Evolutionary conservation across 305 asterid species (phyloP).

Genomic region (Caryopteris hybrid): DNA sequence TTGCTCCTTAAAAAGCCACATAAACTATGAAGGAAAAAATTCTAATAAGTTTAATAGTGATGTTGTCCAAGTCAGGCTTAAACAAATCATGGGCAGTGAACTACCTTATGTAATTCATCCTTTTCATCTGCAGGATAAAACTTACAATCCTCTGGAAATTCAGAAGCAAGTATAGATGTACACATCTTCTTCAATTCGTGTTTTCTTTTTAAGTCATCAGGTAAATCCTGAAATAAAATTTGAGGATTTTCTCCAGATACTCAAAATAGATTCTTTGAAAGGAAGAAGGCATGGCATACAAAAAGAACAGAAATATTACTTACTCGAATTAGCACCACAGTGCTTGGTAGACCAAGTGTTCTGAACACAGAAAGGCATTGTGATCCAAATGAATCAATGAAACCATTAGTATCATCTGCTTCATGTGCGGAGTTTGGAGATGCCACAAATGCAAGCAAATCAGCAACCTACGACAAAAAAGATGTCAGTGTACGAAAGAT

Average conservation of each 20-base stretch:
- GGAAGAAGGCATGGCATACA: neutral
- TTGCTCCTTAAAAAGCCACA: conserved; percentile 83
- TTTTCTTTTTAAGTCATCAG: conserved; percentile 59
- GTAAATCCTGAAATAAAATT: conserved; percentile 57
- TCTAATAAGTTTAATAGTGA: neutral
- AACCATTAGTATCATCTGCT: conserved; percentile 35
- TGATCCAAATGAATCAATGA: conserved; percentile 87
- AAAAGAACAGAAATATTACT: conserved; percentile 22
- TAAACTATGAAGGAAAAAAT: conserved; percentile 45
- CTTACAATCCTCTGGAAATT: conserved; percentile 89
- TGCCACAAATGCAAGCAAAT: conserved; percentile 94
- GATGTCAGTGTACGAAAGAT: neutral
- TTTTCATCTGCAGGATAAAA: conserved; percentile 73
- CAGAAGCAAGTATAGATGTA: conserved; percentile 61
- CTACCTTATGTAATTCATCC: conserved; percentile 90
- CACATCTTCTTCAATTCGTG: conserved; percentile 69
- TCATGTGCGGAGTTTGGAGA: conserved; percentile 54
- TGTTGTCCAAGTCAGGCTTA: neutral
- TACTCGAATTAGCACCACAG: conserved; percentile 86
- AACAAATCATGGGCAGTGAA: neutral
- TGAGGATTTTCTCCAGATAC: neutral
- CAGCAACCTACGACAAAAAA: conserved; percentile 65
- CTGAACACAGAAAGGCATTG: conserved; percentile 88
- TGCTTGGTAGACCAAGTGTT: conserved; percentile 88
- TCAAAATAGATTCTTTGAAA: neutral